Evolutionary conservation across 768 basidiomycete genomes (phyloP), one percentile per base, ranked within the genome.

Genomic region (Lentinula aciculospora): DNA sequence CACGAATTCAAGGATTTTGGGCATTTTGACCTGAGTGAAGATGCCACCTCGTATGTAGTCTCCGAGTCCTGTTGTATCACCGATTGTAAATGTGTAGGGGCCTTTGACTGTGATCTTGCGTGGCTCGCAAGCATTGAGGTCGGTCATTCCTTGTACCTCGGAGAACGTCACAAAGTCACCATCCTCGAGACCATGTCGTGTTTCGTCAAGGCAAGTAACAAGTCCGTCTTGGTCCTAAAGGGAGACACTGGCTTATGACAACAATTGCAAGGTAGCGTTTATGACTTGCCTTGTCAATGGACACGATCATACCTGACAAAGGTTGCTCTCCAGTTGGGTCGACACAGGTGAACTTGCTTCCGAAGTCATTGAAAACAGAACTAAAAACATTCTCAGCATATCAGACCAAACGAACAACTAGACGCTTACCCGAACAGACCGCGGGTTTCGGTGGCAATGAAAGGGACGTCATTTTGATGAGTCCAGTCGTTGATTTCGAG

Each of bases 1-100:
- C 65, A 98, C 96, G 66, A 98, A 99, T 69, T 94, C 84, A 49
- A 98, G 75, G 50, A 94, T 81, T 75, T 96, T 98, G 9, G 97
- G 97, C 94, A 98, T 96, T 76, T 98, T 99, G 62, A 98, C 94
- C 71, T 99, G 97, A 6, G 92, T 94, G 70, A 98, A 99, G 60
- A 95, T 89, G 36, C 97, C 97, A 25, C 96, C 97, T 28, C 83
- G 68, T 63, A 86, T 83, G 73, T 98, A 98, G 45, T 82, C 78
- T 27, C 85, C 78, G 10, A 97, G 68, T 34, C 79, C 79, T 29
- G 86, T 82, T 2, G 95, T 98, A 69, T 97, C 92, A 2, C 97
- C 96, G 58, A 99, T 96, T 29, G 88, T 78, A 72, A 99, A 99
- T 0, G 97, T 98, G 69, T 98, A 99, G 0, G 97, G 97, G 2